Base-by-base conservation (phyloP, 352 stramenopile species). In the Phytophthora quininea region DNA sequence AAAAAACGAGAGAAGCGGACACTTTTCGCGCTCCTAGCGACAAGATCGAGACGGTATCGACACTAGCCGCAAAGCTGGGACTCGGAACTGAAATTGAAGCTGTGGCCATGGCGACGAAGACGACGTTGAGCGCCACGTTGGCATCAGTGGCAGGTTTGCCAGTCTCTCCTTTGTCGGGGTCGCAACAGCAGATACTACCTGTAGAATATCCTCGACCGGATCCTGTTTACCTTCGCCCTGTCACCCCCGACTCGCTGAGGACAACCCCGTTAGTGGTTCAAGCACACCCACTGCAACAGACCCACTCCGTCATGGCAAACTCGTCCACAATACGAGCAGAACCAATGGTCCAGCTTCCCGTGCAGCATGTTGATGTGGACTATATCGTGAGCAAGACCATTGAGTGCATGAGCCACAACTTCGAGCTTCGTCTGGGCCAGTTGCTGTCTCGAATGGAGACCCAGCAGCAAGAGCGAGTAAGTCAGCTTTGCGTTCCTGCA, bases 371-470 rank as follows among this genome's bases (percentile, higher is more conserved):
- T 0, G 79, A 88, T 43, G 77, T 90, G 24, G 82, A 90, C 65
- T 86, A 76, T 52, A 87, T 90, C 27, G 81, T 90, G 48, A 84
- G 71, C 62, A 80, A 78, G 43, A 90, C 82, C 0, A 86, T 90
- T 30, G 79, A 88, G 62, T 83, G 76, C 38, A 87, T 88, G 79
- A 88, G 83, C 42, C 75, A 81, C 45, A 88, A 87, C 54, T 90
- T 90, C 27, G 82, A 90, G 60, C 63, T 86, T 29, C 77, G 79
- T 3, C 67, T 90, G 1, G 70, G 74, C 4, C 82, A 86, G 51
- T 86, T 88, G 40, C 54, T 90, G 7, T 59, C 78, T 37, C 69
- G 71, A 1, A 84, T 90, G 77, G 82, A 88, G 63, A 79, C 64
- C 24, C 82, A 90, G 54, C 82, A 90, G 31, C 75, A 84, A 45